phyloP scores from a whole-genome alignment of 2,329 filamentous ascomycete species.

The Cephalotrichum gorgonifer region DNA sequence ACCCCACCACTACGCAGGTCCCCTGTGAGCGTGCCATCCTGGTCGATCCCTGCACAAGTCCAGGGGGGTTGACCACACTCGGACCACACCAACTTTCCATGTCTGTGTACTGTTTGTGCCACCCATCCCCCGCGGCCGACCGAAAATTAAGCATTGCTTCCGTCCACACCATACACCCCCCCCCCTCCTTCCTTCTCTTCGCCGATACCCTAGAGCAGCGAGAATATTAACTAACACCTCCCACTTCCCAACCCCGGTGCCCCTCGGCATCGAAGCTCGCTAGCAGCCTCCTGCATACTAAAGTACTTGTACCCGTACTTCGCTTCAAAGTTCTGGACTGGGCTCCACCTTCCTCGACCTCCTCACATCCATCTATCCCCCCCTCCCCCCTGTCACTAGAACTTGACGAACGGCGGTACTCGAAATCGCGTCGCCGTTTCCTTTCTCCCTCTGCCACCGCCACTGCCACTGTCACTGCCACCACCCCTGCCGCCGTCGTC shows the following conservation, averaged over 20 bases:
- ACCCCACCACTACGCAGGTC: too few relatives aligned
- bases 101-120: background rate
- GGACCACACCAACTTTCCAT: background rate
- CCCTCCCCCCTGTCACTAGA: too few relatives aligned
- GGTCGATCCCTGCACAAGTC: background rate
- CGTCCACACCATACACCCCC: too few relatives aligned
- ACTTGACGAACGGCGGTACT: background rate
- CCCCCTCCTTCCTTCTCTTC: background rate
- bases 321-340: too few relatives aligned
- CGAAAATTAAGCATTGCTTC: background rate
- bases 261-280: background rate
- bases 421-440: background rate
- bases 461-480: background rate
- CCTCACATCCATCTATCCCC: background rate
- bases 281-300: too few relatives aligned
- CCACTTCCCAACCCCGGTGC: background rate
- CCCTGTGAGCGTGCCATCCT: background rate
- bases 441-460: background rate
- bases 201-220: background rate
- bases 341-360: background rate
- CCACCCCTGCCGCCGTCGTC: background rate
- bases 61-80: background rate
- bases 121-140: background rate
- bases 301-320: background rate
- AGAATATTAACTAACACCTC: too few relatives aligned